phyloP scores from a whole-genome alignment of 345 rosid genomes.

The Boechera stricta region DNA sequence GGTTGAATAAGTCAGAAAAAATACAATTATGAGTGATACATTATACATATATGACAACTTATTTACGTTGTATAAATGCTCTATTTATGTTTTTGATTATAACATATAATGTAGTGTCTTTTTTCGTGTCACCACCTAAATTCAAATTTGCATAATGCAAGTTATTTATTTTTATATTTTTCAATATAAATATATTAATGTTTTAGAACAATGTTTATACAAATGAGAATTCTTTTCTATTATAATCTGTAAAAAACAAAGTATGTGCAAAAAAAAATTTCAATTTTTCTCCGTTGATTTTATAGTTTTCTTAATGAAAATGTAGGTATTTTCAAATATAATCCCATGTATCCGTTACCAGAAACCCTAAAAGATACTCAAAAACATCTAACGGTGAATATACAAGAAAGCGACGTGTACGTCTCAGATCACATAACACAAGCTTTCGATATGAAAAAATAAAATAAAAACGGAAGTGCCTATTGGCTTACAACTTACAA shows the following conservation, averaged over 20 bases:
- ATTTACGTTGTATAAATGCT: background rate
- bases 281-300: background rate
- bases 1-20: background rate
- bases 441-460: background rate
- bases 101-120: background rate
- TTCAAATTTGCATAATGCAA: too few species aligned
- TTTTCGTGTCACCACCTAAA: too few species aligned
- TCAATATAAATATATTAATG: too few species aligned
- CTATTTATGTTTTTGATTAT: background rate
- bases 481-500: slow-evolving; percentile 48
- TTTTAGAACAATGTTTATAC: background rate
- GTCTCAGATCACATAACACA: background rate
- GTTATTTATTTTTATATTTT: too few species aligned
- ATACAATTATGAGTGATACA: background rate
- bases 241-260: background rate
- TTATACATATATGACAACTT: background rate
- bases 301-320: background rate
- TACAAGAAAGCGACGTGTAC: slow-evolving; percentile 17
- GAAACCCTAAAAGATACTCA: slow-evolving; percentile 34
- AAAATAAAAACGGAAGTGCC: slow-evolving; percentile 8
- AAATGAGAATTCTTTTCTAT: too few species aligned
- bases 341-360: slow-evolving; percentile 44
- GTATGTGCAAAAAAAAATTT: background rate
- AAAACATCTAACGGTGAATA: slow-evolving; percentile 21
- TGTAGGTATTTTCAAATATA: slow-evolving; percentile 35